phyloP scores from a whole-genome alignment of 2,329 filamentous ascomycete species.

The Aureobasidium sp. region DNA sequence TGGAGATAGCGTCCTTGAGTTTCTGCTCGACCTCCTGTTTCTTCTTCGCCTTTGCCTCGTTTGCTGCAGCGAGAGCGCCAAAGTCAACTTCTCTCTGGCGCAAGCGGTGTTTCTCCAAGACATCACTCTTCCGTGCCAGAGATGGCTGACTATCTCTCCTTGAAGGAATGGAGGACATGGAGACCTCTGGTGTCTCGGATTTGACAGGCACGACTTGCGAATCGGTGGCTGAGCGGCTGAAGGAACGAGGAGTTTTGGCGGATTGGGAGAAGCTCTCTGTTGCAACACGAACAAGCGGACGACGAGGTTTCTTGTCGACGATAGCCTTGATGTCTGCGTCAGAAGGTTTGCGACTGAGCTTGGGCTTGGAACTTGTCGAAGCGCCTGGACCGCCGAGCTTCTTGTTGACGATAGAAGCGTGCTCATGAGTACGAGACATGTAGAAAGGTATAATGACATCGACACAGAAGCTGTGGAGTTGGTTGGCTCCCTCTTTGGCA shows the following conservation, averaged over 20 bases:
- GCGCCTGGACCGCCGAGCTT: conserved; percentile 67
- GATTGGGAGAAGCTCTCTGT: conserved; percentile 43
- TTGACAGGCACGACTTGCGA: conserved; percentile 42
- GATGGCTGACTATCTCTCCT: conserved; percentile 6
- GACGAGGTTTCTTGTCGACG: conserved; percentile 26
- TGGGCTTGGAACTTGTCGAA: conserved; percentile 42
- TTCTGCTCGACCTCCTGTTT: conserved; percentile 61
- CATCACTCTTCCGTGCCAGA: conserved; percentile 4
- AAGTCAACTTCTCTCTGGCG: conserved; percentile 45
- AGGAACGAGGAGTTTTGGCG: conserved; percentile 49
- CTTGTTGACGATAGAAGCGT: conserved; percentile 61
- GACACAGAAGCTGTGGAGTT: conserved; percentile 66
- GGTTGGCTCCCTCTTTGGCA: conserved; percentile 40
- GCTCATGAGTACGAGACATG: conserved; percentile 62
- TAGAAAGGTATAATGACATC: conserved; percentile 79
- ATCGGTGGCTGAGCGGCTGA: conserved; percentile 60
- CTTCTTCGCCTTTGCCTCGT: conserved; percentile 52
- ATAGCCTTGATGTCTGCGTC: conserved; percentile 28
- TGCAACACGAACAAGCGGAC: conserved; percentile 53
- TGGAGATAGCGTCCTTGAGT: conserved; percentile 63
- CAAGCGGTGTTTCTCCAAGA: conserved; percentile 24
- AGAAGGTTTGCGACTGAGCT: conserved; percentile 25
- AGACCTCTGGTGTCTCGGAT: conserved; percentile 46
- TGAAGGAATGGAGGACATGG: conserved; percentile 37
- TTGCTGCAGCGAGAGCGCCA: conserved; percentile 42